Evolutionary conservation across 2,329 filamentous ascomycete species (phyloP), one percentile per base, ranked within the genome.

Genomic region (Erysiphe pulchra): DNA sequence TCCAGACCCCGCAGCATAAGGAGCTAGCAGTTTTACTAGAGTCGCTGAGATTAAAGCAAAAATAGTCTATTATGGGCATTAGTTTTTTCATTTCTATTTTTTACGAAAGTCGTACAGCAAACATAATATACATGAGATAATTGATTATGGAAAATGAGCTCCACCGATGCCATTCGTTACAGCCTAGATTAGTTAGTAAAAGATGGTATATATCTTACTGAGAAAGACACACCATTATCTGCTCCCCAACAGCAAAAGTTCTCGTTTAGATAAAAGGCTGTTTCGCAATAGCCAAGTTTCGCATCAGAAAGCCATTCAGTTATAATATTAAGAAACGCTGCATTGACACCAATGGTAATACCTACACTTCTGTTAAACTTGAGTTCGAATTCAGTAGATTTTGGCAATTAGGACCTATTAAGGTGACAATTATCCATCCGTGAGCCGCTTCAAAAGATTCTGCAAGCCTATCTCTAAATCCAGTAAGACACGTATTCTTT

Each of bases 371-470:
- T 37, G n/a, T 45, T 37, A 30, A 12, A 37, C 14, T 45, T 2
- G 32, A 2, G 10, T 20, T 42, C 1, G 4, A 12, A 8, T 11
- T 4, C 4, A n/a, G 9, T 34, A 9, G 9, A 34, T 34, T 0
- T 34, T 7, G n/a, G 33, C n/a, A n/a, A 3, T 34, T 2, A 14
- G 12, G 33, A 62, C 61, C 82, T 47, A 98, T 87, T 50, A 98
- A 68, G 18, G 83, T 95, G 47, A 98, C 80, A 43, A 98, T 90
- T 48, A 98, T 86, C 90, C 90, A 98, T 18, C 84, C 87, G 63
- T 98, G 90, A 2, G 84, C 90, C 11, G 90, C 90, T 61, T 95
- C 86, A 61, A 95, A 98, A 30, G 81, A 81, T 59, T 90, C 82
- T 64, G 73, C 75, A 32, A 93, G 62, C 55, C 77, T 81, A 50